Conservation (phyloP, 1,139 yeast species). For the Hemisphaericaspora xylanilytica region DNA sequence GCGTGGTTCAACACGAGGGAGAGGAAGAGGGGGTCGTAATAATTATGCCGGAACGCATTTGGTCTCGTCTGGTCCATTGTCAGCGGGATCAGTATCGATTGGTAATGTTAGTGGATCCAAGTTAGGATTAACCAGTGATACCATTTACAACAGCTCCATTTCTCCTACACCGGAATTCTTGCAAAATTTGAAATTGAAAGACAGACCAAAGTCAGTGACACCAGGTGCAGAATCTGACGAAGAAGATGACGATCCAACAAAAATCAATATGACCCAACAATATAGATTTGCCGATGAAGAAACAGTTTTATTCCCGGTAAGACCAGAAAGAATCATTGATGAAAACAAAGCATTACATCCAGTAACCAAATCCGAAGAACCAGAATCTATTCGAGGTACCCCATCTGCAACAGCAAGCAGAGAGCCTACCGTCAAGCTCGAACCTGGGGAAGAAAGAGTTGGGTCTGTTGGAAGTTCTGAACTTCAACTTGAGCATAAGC, state of each 20-base stretch:
- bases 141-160: conserved; percentile 24
- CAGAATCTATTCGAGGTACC: conserved; percentile 10
- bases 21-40: conserved; percentile 41
- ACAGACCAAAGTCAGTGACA: conserved; percentile 18
- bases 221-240: conserved; percentile 25
- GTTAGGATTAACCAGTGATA: conserved; percentile 27
- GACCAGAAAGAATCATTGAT: conserved; percentile 33
- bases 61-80: conserved; percentile 69
- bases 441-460: conserved; percentile 29
- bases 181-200: conserved; percentile 35
- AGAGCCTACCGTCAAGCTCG: conserved; percentile 37
- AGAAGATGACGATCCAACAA: conserved; percentile 39
- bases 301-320: conserved; percentile 42
- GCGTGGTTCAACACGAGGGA: conserved; percentile 27
- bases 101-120: conserved; percentile 34
- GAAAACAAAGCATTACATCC: conserved; percentile 2
- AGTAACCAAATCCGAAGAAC: conserved; percentile 12
- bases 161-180: conserved; percentile 41
- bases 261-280: conserved; percentile 62
- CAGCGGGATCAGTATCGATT: conserved; percentile 59
- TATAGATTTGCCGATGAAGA: conserved; percentile 51
- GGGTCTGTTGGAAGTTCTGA: conserved; percentile 27
- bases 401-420: conserved; percentile 14
- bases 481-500: conserved; percentile 30
- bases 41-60: conserved; percentile 64